Base-by-base conservation (phyloP, 495 filamentous ascomycete species). In the Penicillium roqueforti region DNA sequence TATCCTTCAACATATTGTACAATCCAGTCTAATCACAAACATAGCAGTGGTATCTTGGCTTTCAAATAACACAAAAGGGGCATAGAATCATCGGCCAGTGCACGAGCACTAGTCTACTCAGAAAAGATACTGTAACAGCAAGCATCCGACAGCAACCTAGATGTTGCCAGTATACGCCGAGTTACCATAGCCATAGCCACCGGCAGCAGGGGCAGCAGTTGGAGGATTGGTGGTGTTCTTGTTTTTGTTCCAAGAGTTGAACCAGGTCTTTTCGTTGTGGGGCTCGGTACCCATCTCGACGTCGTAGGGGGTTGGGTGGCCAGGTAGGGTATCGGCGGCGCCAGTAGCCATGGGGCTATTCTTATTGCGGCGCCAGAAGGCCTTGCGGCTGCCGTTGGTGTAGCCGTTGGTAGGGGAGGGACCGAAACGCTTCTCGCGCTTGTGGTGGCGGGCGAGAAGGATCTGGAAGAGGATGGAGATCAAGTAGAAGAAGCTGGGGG, bases 381-480 rank as follows among this genome's bases (percentile, higher is more conserved):
- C 66, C 25, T 71, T 77, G 55, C 76, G 77, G 47, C 72, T 82
- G 47, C 88, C 89, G 25, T 79, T 83, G 18, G 87, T 91, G 74
- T 92, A 91, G 66, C 81, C 76, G 77, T 91, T 92, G 47, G 80
- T 76, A 7, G 89, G 88, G 55, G 82, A 80, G 22, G 90, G 88
- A 34, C 87, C 89, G 74, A 84, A 90, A 45, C 86, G 83, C 70
- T 86, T 86, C 74, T 93, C 87, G 62, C 85, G 85, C 63, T 83
- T 80, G 72, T 87, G 87, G 67, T 89, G 76, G 53, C 85, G 84
- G 60, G 80, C 79, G 14, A 89, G 77, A 18, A 78, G 68, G 51
- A 86, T 47, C 63, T 89, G 86, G 56, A 87, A 70, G 43, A 82
- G 58, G 58, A 81, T 80, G 34, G 86, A 84, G 63, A 87, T 61